Percentiles rank a stretch among this genome's conserved stretches.
Evolutionary conservation across 2,329 filamentous ascomycete species (phyloP).

Genomic region (Fusarium mangiferae): DNA sequence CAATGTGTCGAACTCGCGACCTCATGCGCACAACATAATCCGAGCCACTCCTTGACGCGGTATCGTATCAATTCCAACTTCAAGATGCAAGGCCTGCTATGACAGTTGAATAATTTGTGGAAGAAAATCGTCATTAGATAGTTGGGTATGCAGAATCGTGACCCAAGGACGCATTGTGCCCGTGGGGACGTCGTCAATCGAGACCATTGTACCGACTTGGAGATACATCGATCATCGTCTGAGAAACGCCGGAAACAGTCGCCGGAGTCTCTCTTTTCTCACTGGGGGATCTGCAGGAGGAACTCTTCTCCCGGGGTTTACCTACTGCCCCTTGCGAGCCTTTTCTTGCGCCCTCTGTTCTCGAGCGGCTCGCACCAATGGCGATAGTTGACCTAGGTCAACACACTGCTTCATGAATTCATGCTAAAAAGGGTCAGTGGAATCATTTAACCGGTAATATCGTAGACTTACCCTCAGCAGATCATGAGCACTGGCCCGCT

Average conservation of each 20-base stretch:
- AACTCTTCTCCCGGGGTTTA: conserved; percentile 33
- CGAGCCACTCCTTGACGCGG: conserved; percentile 34
- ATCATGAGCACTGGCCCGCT: conserved; percentile 94
- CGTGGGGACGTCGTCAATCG: conserved; percentile 17
- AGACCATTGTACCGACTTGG: conserved; percentile 15
- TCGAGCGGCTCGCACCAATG: conserved; percentile 86
- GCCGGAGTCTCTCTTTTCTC: conserved; percentile 22
- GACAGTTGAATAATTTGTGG: conserved; percentile 38
- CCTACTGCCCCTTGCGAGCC: conserved; percentile 68
- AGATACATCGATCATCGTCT: conserved; percentile 26
- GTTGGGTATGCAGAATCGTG: conserved; percentile 35
- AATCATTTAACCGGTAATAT: conserved; percentile 44
- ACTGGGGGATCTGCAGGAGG: conserved; percentile 17
- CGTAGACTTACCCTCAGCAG: conserved; percentile 78
- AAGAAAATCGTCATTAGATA: conserved; percentile 45
- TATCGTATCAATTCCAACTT: conserved; percentile 39
- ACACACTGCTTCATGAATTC: conserved; percentile 83
- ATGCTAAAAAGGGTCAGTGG: conserved; percentile 63
- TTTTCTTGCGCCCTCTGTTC: conserved; percentile 88
- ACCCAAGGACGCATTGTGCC: conserved; percentile 22
- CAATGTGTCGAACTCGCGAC: conserved; percentile 30
- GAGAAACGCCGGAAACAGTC: conserved; percentile 30
- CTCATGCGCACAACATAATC: conserved; percentile 31
- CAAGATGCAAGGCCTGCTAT: conserved; percentile 45
- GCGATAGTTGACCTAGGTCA: conserved; percentile 80